Base-by-base conservation (phyloP, 345 rosid species). In the Citrus trifoliata region DNA sequence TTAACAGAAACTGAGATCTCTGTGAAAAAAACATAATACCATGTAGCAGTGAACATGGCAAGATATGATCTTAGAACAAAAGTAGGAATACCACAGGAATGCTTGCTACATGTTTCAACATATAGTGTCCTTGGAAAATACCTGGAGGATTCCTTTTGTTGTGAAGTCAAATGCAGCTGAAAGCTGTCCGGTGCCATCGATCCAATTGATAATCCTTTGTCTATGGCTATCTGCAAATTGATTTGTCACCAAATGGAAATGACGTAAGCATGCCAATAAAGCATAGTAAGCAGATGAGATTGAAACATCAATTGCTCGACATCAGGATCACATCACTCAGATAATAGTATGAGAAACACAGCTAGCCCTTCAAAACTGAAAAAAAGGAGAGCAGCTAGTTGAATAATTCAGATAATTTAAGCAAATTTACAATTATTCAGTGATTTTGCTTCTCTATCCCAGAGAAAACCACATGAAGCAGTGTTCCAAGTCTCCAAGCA, bases 111-210 rank as follows among this genome's bases (percentile, higher is more conserved):
- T 53, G 6, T 66, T 42, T 62, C 7, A 22, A 46, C 9, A 75
- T 3, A 64, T 64, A 12, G 42, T 55, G 33, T 46, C 66, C 71
- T 64, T 21, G 18, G 25, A 32, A 74, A 62, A 67, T 85, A 95
- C 98, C 94, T 92, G 96, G 68, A 95, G 93, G 65, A 95, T 92
- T 80, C 95, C 97, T 80, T 92, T 91, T 10, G 95, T 91, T 67
- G 98, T 95, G 89, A 95, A 95, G 87, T 95, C 97, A 90, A 93
- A 95, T 81, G 95, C 97, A 79, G 93, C 65, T 70, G 97, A 89
- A 76, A 88, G 86, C 86, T 92, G 93, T 63, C 97, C 93, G 2
- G 98, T 85, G 55, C 79, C 86, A 83, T 95, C 93, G 24, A 93
- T 93, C 98, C 95, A 95, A 80, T 87, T 90, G 86, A 93, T 80